Evolutionary conservation across 352 stramenopile genomes (phyloP).

Genomic region (Globisporangium solare): DNA sequence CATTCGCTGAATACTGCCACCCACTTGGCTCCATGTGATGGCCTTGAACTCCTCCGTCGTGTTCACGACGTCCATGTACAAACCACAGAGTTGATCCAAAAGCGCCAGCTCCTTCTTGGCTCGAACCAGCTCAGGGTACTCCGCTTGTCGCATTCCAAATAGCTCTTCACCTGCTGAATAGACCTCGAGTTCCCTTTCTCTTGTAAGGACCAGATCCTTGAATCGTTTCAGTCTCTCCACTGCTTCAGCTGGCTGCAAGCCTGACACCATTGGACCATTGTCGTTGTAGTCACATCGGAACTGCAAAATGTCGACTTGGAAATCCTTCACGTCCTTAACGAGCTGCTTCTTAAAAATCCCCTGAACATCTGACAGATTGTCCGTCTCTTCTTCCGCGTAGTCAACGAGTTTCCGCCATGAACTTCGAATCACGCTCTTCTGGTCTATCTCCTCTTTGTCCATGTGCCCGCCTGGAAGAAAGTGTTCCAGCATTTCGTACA

Average conservation of each 20-base stretch:
- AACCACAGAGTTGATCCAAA: slow-evolving; percentile 82
- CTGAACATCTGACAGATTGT: slow-evolving; percentile 81
- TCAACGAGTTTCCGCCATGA: slow-evolving; percentile 87
- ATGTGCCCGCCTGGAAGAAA: slow-evolving; percentile 83
- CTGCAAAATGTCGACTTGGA: slow-evolving; percentile 56
- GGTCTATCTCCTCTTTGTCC: slow-evolving; percentile 88
- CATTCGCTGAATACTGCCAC: slow-evolving; percentile 52
- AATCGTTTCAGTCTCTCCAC: slow-evolving; percentile 84
- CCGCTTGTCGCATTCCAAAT: slow-evolving; percentile 78
- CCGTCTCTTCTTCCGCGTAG: slow-evolving; percentile 85
- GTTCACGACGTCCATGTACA: slow-evolving; percentile 86
- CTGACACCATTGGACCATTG: slow-evolving; percentile 67
- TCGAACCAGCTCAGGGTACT: slow-evolving; percentile 79
- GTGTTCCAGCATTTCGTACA: slow-evolving; percentile 89
- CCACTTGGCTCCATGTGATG: slow-evolving; percentile 65
- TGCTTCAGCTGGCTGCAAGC: slow-evolving; percentile 71
- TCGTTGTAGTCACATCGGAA: slow-evolving; percentile 70
- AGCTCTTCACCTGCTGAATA: slow-evolving; percentile 86
- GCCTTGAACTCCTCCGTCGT: slow-evolving; percentile 65
- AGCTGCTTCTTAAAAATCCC: slow-evolving; percentile 90
- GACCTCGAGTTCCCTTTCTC: slow-evolving; percentile 84
- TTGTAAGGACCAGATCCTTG: slow-evolving; percentile 73
- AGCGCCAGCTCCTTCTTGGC: slow-evolving; percentile 86
- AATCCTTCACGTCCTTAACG: slow-evolving; percentile 84
- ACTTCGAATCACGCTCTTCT: slow-evolving; percentile 83